phyloP scores from a whole-genome alignment of 2,329 filamentous ascomycete genomes.

The Fusarium sarcochroum region DNA sequence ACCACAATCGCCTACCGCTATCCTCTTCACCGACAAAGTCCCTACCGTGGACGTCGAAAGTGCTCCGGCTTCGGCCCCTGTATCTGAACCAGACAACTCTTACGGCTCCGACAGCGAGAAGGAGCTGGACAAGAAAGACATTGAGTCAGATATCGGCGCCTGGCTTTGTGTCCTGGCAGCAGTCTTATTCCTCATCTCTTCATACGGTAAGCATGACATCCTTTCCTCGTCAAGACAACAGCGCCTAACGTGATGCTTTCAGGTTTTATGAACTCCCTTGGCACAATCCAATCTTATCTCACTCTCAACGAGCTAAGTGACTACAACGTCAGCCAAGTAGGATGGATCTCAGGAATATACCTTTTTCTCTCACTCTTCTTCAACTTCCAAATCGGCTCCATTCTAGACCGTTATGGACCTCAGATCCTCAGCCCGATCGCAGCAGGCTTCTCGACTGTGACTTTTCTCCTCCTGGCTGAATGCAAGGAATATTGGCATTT shows the following conservation, averaged over 20 bases:
- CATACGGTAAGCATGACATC: slow-evolving; percentile 19
- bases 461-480: slow-evolving; percentile 61
- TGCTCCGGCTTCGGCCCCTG: not conserved
- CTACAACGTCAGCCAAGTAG: slow-evolving; percentile 59
- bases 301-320: slow-evolving; percentile 57
- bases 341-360: slow-evolving; percentile 63
- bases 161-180: slow-evolving; percentile 40
- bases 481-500: slow-evolving; percentile 65
- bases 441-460: slow-evolving; percentile 52
- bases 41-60: slow-evolving; percentile 10
- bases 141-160: slow-evolving; percentile 23
- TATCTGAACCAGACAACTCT: slow-evolving; percentile 5
- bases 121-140: slow-evolving; percentile 1
- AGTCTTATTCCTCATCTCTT: slow-evolving; percentile 38
- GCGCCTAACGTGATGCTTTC: not conserved
- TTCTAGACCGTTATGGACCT: slow-evolving; percentile 63
- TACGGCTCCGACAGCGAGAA: slow-evolving; percentile 14
- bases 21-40: not conserved
- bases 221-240: no score
- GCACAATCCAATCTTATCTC: slow-evolving; percentile 62
- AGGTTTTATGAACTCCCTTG: slow-evolving; percentile 63
- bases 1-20: slow-evolving; percentile 1
- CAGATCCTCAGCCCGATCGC: slow-evolving; percentile 56
- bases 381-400: slow-evolving; percentile 61
- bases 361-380: slow-evolving; percentile 60